Conservation (phyloP, 371 early-diverging fungal species). For the Apophysomyces sp. region DNA sequence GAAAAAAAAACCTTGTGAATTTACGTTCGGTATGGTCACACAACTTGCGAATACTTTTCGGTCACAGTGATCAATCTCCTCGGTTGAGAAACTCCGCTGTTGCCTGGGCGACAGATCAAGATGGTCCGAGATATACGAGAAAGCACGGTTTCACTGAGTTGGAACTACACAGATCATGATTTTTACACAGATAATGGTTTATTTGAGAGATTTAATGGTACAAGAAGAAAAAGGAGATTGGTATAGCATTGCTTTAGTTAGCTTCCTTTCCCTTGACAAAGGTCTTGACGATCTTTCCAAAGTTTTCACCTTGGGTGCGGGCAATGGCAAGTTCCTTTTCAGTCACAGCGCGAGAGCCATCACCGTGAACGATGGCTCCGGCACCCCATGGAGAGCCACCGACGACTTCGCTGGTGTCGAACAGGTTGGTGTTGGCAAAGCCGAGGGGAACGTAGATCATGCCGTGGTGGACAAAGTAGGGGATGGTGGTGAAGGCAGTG, state of each 20-base stretch:
- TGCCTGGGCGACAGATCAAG: no score
- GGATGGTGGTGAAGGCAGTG: conserved; percentile 60
- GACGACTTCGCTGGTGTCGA: conserved; percentile 38
- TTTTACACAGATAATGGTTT: no score
- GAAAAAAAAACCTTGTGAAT: not conserved
- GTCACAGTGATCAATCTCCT: no score
- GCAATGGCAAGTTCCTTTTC: conserved; percentile 68
- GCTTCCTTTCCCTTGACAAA: conserved; percentile 9
- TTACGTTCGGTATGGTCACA: no score
- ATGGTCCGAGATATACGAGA: no score
- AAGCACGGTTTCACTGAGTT: no score
- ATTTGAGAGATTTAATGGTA: no score
- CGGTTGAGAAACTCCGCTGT: no score
- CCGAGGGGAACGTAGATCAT: conserved; percentile 72
- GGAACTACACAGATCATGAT: no score
- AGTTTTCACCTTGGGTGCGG: conserved; percentile 30
- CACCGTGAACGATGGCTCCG: conserved; percentile 5
- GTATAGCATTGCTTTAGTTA: not conserved
- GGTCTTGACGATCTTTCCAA: conserved; percentile 15
- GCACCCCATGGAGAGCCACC: conserved; percentile 59
- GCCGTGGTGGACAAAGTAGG: conserved; percentile 72
- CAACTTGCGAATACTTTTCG: no score
- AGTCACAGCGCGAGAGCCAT: conserved; percentile 50
- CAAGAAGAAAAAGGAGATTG: not conserved
- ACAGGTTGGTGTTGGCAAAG: conserved; percentile 35